Percentiles rank a stretch among this genome's conserved stretches.
Evolutionary conservation across 805 yeast genomes (phyloP).

Genomic region (Myxozyma mucilagina): DNA sequence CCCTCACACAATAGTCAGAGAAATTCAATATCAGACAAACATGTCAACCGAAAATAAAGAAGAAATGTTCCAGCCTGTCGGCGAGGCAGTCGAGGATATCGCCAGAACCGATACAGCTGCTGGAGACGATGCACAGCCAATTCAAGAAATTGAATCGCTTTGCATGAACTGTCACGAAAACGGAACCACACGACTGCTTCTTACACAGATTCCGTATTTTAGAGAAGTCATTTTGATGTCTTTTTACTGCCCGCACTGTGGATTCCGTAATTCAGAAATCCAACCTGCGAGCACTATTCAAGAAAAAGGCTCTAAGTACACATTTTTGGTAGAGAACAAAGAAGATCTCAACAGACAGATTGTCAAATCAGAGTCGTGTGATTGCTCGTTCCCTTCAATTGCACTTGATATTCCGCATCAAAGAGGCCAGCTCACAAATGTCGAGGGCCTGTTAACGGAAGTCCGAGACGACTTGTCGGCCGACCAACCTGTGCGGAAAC

Average conservation of each 20-base stretch:
- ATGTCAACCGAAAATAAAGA: conserved; percentile 9
- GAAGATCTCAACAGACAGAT: conserved; percentile 87
- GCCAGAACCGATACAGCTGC: no score
- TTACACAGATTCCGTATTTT: conserved; percentile 89
- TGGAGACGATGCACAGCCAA: conserved; percentile 67
- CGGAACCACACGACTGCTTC: conserved; percentile 78
- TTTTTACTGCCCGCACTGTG: conserved; percentile 94
- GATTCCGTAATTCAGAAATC: conserved; percentile 83
- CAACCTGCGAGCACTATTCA: conserved; percentile 95
- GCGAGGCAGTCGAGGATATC: conserved; percentile 14
- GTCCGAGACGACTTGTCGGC: conserved; percentile 76
- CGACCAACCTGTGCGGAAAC: conserved; percentile 80
- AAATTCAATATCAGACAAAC: background rate
- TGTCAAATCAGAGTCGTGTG: conserved; percentile 84
- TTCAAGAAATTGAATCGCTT: conserved; percentile 89
- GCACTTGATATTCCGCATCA: conserved; percentile 95
- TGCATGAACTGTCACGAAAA: conserved; percentile 93
- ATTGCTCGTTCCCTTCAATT: conserved; percentile 74
- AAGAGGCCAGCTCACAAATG: conserved; percentile 87
- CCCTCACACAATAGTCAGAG: background rate
- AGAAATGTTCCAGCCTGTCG: conserved; percentile 22
- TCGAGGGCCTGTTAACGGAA: conserved; percentile 84
- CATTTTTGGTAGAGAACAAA: conserved; percentile 63
- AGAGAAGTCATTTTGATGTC: conserved; percentile 91
- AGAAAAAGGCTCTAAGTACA: conserved; percentile 78